Base-by-base conservation (phyloP, 1,139 yeast genomes). In the Yamadazyma trypodendri region DNA sequence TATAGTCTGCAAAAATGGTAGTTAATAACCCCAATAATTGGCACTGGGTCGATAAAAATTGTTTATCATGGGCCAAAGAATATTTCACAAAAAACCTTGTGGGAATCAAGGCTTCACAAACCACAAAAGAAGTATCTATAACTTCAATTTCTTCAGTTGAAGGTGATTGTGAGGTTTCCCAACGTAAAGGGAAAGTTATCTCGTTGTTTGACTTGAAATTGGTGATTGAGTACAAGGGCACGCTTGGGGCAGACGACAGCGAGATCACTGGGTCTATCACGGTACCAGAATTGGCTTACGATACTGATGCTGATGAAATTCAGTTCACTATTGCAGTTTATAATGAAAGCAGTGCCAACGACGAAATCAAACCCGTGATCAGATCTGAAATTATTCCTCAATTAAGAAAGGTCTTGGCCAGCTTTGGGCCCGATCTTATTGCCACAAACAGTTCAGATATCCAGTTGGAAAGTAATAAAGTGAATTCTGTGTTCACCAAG, bases 1-100 rank as follows among this genome's bases (percentile, higher is more conserved):
- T 18, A n/a, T n/a, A 17, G 3, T 7, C 15, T 18, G 52, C 36
- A 15, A 21, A 35, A 29, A 72, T 72, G 77, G 77, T 71, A 11
- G 76, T 72, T 2, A 61, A 71, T 55, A 72, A 72, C 58, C 77
- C 77, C 10, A 72, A 72, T 52, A 72, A 72, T 56, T 72, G 77
- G 98, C 98, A 92, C 72, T 92, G 98, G 98, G 97, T 92, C 46
- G 97, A 92, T 65, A 92, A 92, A 63, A 92, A 92, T 72, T 92
- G 98, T 65, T 75, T 90, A 43, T 81, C 78, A 46, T 92, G 98
- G 98, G 75, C 96, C 11, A 79, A 80, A 45, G 74, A 76, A 32
- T 92, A 90, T 61, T 86, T 92, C 59, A 61, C 67, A 33, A 75
- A 77, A 34, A 74, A 78, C 37, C 65, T 89, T 30, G 66, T 68